Evolutionary conservation across 306 rosid genomes (phyloP).

Genomic region (Purshia tridentata): DNA sequence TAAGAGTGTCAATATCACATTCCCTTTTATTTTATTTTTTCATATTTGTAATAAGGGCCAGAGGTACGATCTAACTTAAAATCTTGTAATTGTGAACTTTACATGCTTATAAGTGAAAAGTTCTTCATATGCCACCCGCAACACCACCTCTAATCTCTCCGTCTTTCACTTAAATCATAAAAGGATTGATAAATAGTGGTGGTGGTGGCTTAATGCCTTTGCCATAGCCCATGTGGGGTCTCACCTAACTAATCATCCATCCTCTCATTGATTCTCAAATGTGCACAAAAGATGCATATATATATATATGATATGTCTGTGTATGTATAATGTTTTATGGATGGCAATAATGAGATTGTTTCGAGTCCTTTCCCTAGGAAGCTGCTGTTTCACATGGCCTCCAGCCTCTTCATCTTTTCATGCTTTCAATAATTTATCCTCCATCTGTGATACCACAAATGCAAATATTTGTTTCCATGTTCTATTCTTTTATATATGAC

Average conservation of each 20-base stretch:
- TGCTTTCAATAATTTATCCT: constrained; percentile 47
- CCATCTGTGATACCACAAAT: constrained; percentile 25
- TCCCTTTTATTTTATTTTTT: too few species aligned
- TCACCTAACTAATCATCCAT: constrained; percentile 40
- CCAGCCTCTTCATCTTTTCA: constrained; percentile 51
- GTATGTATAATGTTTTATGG: neutral
- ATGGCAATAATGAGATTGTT: constrained; percentile 34
- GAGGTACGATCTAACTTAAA: too few species aligned
- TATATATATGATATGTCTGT: neutral
- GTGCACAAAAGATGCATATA: constrained; percentile 23
- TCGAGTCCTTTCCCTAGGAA: constrained; percentile 36
- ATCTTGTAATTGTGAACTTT: too few species aligned
- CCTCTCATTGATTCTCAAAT: constrained; percentile 41
- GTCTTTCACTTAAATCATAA: neutral
- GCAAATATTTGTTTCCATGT: constrained; percentile 20
- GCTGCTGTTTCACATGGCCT: constrained; percentile 62
- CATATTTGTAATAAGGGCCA: too few species aligned
- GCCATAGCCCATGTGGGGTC: constrained; percentile 62
- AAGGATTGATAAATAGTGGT: constrained; percentile 35
- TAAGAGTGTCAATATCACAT: too few species aligned
- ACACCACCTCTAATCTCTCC: too few species aligned
- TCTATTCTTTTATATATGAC: constrained; percentile 3
- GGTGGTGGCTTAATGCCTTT: constrained; percentile 34
- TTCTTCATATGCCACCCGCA: too few species aligned
- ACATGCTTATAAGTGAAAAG: too few species aligned